Evolutionary conservation across 2,329 filamentous ascomycete species (phyloP).

Genomic region (Tolypocladium ophioglossoides): DNA sequence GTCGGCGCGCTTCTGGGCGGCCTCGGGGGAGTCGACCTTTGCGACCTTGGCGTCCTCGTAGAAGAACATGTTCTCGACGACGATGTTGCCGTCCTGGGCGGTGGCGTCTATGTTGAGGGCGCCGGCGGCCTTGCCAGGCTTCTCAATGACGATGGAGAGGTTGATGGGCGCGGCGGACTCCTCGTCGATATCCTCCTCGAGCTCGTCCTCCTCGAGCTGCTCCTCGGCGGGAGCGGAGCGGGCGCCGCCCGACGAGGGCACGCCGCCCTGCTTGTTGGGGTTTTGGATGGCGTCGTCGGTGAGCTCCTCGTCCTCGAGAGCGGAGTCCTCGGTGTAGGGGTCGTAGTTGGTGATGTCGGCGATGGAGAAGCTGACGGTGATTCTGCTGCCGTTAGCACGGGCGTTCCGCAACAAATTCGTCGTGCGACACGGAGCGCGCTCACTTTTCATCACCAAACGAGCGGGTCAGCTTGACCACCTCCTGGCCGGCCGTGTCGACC

Average conservation of each 20-base stretch:
- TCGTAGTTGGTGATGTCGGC: slow-evolving; percentile 29
- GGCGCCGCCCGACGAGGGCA: slow-evolving; percentile 38
- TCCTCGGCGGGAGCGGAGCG: slow-evolving; percentile 42
- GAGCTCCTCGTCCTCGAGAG: slow-evolving; percentile 28
- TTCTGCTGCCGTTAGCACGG: slow-evolving; percentile 17
- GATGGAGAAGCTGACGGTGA: slow-evolving; percentile 33
- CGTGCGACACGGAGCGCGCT: slow-evolving; percentile 20
- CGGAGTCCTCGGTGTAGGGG: slow-evolving; percentile 25
- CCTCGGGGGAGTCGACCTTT: slow-evolving; percentile 63
- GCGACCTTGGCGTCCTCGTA: slow-evolving; percentile 71
- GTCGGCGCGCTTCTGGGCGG: slow-evolving; percentile 63
- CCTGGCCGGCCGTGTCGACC: slow-evolving; percentile 70
- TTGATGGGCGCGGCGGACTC: slow-evolving; percentile 64
- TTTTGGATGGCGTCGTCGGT: slow-evolving; percentile 34
- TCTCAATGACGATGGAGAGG: slow-evolving; percentile 81
- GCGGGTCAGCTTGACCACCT: slow-evolving; percentile 78
- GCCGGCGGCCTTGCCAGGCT: slow-evolving; percentile 58
- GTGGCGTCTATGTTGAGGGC: slow-evolving; percentile 79
- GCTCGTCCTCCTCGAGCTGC: slow-evolving; percentile 31
- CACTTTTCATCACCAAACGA: slow-evolving; percentile 83
- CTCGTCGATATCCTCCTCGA: slow-evolving; percentile 41
- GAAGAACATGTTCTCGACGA: slow-evolving; percentile 86
- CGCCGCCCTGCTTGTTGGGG: slow-evolving; percentile 42
- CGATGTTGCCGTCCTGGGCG: slow-evolving; percentile 75
- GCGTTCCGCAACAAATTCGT: neutral